Evolutionary conservation across 1,284 basidiomycete genomes (phyloP), one percentile per base, ranked within the genome.

Genomic region (Trichosporon faecale): DNA sequence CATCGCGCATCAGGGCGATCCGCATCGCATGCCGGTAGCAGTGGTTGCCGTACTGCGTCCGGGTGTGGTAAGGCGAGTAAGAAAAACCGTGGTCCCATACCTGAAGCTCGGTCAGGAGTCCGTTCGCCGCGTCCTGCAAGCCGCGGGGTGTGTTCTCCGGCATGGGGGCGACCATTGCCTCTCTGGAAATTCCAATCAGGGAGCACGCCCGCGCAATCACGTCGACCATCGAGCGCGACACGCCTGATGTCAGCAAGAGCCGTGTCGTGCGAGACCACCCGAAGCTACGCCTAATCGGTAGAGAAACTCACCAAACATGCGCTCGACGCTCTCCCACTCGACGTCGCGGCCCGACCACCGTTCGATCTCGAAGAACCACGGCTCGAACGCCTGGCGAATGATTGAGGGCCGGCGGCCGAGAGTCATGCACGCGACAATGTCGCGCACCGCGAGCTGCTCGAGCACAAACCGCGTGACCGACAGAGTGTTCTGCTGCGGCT

Each of bases 281-380:
- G 35, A 37, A 12, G 35, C 35, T 14, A 37, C 35, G 11, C 35
- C 14, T 37, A 12, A 37, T 12, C 11, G 35, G 35, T 12, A 12
- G 11, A 14, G 35, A 11, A 25, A 72, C 75, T 70, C 46, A 74
- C 78, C 81, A 72, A 81, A 83, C 77, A 80, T 77, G 49, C 78
- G 68, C 69, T 80, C 80, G 1, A 81, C 75, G 18, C 74, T 76
- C 68, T 80, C 81, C 79, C 81, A 81, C 66, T 82, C 81, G 25
- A 75, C 70, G 60, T 78, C 79, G 16, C 66, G 73, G 12, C 68
- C 70, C 0, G 76, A 78, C 75, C 78, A 79, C 18, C 71, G 65
- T 66, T 82, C 80, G n/a, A 77, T 75, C 67, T 81, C 80, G 31
- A 80, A 80, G 75, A 80, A 82, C 79, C 80, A 81, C 9, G 78